These are phyloP conservation scores for Pseudocercospora macadamiae DNA, from an alignment of 2,329 filamentous ascomycete genomes.

Conservation along the genomic window DNA sequence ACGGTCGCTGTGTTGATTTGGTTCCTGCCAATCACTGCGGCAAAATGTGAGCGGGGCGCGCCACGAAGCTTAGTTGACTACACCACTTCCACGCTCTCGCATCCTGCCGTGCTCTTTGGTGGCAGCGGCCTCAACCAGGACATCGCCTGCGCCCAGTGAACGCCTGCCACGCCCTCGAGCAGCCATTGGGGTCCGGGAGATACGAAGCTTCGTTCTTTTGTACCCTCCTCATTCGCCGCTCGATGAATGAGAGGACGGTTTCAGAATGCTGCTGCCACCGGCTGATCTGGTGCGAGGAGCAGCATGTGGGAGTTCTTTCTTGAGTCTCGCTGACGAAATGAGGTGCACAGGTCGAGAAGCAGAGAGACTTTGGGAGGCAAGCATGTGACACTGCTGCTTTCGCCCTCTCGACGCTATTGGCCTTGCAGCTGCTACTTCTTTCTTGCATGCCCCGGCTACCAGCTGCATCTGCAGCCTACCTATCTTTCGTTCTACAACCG, in stretches of 20 bases:
- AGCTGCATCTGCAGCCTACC: neutral
- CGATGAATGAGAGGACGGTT: conserved; percentile 20
- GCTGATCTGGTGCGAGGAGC: conserved; percentile 21
- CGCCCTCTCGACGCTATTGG: conserved; percentile 8
- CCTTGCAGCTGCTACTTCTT: conserved; percentile 10
- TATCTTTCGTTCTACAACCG: neutral
- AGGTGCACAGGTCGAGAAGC: conserved; percentile 14
- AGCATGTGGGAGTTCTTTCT: conserved; percentile 7
- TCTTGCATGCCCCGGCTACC: conserved; percentile 6
- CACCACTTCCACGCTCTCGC: conserved; percentile 5
- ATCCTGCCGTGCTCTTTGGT: conserved; percentile 3
- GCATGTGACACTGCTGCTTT: neutral
- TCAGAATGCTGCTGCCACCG: conserved; percentile 15
- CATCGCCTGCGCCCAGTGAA: conserved; percentile 19
- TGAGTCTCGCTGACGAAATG: conserved; percentile 11
- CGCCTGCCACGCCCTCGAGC: conserved; percentile 22
- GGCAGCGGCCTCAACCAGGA: conserved; percentile 11
- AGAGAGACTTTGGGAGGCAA: neutral
- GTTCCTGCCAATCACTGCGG: neutral
- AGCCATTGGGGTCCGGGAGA: conserved; percentile 7
- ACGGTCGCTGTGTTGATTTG: too few species aligned
- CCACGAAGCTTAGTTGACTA: conserved; percentile 12
- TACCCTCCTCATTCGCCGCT: conserved; percentile 21
- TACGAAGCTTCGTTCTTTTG: neutral
- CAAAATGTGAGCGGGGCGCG: neutral